Base-by-base conservation (phyloP, 2,329 filamentous ascomycete species). In the Helicocarpus griseus region DNA sequence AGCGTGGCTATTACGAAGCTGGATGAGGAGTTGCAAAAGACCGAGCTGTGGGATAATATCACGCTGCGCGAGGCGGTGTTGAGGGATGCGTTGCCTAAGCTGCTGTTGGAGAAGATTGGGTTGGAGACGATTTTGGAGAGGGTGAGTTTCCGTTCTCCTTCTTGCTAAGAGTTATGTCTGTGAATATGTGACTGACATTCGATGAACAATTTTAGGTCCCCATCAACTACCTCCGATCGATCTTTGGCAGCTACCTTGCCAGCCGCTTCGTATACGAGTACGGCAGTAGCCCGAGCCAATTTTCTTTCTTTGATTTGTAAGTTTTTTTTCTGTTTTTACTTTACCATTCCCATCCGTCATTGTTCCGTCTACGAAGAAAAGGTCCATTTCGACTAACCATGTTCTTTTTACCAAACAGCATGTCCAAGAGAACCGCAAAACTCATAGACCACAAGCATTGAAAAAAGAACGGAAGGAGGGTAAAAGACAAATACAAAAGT, bases 271-370 rank as follows among this genome's bases (percentile, higher is more conserved):
- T 98, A 38, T 98, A 98, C 70, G 83, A 95, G 68, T 93, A 91
- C 67, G 93, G 93, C 63, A 90, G 89, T 67, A 85, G 81, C 59
- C 90, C 93, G 4, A 93, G 86, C 74, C 91, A 96, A 64, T 97
- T 98, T 74, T 89, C 91, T 36, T 98, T 98, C 78, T 98, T 95
- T 72, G 89, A 95, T 68, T 98, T 97, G 87, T 90, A 75, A 82
- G 86, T 85, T 54, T 44, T 31, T 14, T 13, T 33, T 3, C 3
- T 11, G 33, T 14, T 22, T 13, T 29, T 40, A 21, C 8, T 31
- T 24, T 21, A 28, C 40, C 49, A 26, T 29, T 24, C 11, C 14
- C 21, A 19, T 31, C 38, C 7, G 14, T 40, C 8, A n/a, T 11
- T 53, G 2, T 26, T 17, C n/a, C 24, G 6, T 11, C 8, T 28